phyloP scores from a whole-genome alignment of 306 rosid species.

The Canavalia ensiformis region DNA sequence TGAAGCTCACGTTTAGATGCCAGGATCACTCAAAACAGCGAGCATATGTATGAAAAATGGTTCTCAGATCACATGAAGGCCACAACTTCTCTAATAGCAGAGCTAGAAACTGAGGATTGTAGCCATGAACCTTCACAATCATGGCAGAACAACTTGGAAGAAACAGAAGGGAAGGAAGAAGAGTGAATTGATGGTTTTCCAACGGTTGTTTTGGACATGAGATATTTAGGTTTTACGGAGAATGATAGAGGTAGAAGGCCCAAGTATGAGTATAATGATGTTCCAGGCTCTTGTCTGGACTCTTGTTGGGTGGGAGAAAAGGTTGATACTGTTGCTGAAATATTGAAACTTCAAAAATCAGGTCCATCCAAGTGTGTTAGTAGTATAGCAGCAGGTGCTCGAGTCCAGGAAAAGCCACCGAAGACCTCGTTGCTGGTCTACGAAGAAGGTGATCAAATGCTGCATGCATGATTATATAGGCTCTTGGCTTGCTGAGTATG shows the following conservation, averaged over 20 bases:
- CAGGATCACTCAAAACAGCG: no score
- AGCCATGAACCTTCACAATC: constrained; percentile 55
- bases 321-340: constrained; percentile 52
- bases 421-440: no score
- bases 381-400: constrained; percentile 58
- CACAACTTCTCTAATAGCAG: no score
- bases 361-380: constrained; percentile 58
- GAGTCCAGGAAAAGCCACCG: no score
- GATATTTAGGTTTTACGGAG: constrained; percentile 34
- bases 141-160: no score
- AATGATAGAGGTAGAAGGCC: constrained; percentile 69
- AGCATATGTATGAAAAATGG: no score
- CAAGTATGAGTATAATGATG: constrained; percentile 65
- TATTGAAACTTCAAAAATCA: constrained; percentile 50
- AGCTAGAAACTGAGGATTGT: constrained; percentile 63
- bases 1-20: no score
- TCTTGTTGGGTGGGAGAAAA: constrained; percentile 67
- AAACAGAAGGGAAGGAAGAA: constrained; percentile 69
- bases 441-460: no score
- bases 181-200: constrained; percentile 56
- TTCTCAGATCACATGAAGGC: no score
- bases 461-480: no score
- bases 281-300: constrained; percentile 51
- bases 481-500: no score
- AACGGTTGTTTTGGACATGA: constrained; percentile 38